Base-by-base conservation (phyloP, 352 stramenopile genomes). In the Phytophthora pluvialis region DNA sequence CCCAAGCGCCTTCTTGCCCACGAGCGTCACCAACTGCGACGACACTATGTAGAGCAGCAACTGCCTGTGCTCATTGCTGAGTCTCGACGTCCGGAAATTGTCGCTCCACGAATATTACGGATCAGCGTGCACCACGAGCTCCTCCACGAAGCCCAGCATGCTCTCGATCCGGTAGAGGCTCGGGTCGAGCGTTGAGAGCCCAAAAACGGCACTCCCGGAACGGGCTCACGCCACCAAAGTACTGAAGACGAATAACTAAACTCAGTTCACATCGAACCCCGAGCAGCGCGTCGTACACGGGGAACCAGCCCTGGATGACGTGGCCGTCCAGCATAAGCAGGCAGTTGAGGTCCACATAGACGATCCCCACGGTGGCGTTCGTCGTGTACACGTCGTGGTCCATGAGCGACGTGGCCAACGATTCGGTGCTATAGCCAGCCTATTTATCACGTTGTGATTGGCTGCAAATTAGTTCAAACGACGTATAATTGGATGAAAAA, bases 301-400 rank as follows among this genome's bases (percentile, higher is more conserved):
- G 97, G 80, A 99, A 99, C 95, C 95, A 99, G 31, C 97, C 97
- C 66, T 98, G 94, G 63, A 99, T 97, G 39, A 91, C 85, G 52
- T 95, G 80, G 16, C 79, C 83, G 54, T 94, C 86, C 25, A 82
- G 80, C 86, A 98, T 99, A 15, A 99, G 70, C 33, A 99, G 79
- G 44, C 96, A 98, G 86, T 99, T 99, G 36, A 99, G 83, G 73
- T 99, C 97, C 28, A 99, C 91, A 63, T 99, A 99, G 5, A 99
- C 97, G 31, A 98, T 88, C 1, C 97, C 98, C 61, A 99, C 98
- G 25, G 94, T 97, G 13, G 97, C 93, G 59, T 98, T 92, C 35
- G 89, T 91, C 15, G 88, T 97, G 77, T 98, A 98, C 29, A 97
- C 90, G 77, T 98, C 94, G 60, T 98, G 90, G 78, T 98, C 94